These are phyloP conservation scores for Astrothelium subdiscretum DNA, from an alignment of 495 filamentous ascomycete species.

Conservation along the genomic window DNA sequence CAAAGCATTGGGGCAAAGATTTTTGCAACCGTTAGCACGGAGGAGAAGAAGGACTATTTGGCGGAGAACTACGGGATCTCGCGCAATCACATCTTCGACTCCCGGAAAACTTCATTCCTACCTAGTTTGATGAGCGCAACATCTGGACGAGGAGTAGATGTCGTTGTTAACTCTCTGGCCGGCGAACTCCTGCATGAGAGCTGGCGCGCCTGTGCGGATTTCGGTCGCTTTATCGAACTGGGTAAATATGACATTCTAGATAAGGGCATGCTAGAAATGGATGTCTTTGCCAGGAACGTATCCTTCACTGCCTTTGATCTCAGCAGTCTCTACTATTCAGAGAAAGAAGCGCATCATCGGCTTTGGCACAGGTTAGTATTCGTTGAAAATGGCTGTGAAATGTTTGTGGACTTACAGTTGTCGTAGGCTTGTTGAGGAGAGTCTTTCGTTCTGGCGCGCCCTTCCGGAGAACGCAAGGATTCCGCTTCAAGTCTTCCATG, in stretches of 20 bases:
- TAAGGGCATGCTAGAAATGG: slow-evolving; percentile 5
- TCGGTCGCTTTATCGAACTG: slow-evolving; percentile 37
- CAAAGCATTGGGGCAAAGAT: slow-evolving; percentile 27
- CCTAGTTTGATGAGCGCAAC: slow-evolving; percentile 2
- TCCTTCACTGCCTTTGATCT: slow-evolving; percentile 32
- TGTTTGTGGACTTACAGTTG: neutral
- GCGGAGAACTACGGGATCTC: slow-evolving; percentile 28
- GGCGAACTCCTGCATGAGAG: slow-evolving; percentile 10
- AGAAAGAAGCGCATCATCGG: neutral
- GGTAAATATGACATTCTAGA: slow-evolving; percentile 23
- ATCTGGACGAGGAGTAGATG: slow-evolving; percentile 11
- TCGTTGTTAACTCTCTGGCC: slow-evolving; percentile 13
- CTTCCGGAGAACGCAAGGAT: neutral
- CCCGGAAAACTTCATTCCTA: neutral
- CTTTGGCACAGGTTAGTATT: neutral
- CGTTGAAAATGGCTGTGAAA: neutral
- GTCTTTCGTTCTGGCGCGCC: neutral
- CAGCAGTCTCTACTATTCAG: neutral
- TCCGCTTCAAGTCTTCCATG: neutral
- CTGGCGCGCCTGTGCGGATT: slow-evolving; percentile 18
- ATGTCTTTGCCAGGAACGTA: slow-evolving; percentile 9
- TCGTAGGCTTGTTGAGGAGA: too few relatives aligned
- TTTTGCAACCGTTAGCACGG: slow-evolving; percentile 36
- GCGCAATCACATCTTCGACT: slow-evolving; percentile 28
- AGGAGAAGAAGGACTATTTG: slow-evolving; percentile 33